phyloP scores from a whole-genome alignment of 2,329 filamentous ascomycete species.

The Pseudogymnoascus sp. region DNA sequence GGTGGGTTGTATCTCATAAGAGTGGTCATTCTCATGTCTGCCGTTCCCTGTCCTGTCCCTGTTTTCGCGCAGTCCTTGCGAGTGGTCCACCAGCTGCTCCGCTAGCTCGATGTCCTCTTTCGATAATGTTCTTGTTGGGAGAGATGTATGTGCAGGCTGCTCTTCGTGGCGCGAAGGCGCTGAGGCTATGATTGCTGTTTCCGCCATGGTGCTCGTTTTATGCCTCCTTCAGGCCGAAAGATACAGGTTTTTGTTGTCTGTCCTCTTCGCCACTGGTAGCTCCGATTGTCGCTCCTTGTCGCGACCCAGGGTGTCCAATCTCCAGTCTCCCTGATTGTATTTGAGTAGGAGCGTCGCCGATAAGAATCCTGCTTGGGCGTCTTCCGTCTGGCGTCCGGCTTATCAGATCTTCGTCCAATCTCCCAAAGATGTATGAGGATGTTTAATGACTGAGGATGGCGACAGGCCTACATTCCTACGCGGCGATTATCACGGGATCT shows the following conservation, averaged over 20 bases:
- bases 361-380: not conserved
- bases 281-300: not conserved
- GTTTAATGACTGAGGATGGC: not conserved
- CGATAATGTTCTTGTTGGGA: conserved; percentile 19
- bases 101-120: conserved; percentile 23
- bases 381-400: not conserved
- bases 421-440: not conserved
- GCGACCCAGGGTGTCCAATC: not conserved
- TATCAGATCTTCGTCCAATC: conserved; percentile 1
- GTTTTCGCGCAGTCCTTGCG: conserved; percentile 14
- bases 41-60: not conserved
- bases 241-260: not conserved
- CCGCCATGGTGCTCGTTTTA: not conserved
- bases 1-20: not conserved
- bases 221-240: not conserved
- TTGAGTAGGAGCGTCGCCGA: not conserved
- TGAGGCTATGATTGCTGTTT: conserved; percentile 2
- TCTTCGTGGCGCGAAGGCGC: conserved; percentile 1
- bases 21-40: conserved; percentile 2
- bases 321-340: not conserved
- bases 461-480: not conserved
- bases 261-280: not conserved
- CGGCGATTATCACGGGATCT: conserved; percentile 2
- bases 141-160: not conserved
- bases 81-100: conserved; percentile 20